A percentile compares a stretch with the other conserved stretches of the same genome.
These are phyloP conservation scores for Sporothrix curviconia DNA, from an alignment of 2,329 filamentous ascomycete species.

Conservation along the genomic window DNA sequence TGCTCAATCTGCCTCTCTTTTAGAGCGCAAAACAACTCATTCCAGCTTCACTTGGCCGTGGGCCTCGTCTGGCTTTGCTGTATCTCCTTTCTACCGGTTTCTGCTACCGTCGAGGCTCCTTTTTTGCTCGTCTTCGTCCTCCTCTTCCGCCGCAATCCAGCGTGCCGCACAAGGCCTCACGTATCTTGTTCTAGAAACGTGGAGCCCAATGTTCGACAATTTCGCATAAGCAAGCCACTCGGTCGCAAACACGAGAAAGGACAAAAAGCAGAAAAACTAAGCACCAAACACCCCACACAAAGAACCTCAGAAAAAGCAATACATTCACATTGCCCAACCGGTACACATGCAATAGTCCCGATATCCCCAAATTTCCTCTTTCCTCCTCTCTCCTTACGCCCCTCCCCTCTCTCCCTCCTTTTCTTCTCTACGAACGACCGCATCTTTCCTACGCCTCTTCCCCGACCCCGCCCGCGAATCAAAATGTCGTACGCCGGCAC, in stretches of 20 bases:
- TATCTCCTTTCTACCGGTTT: neutral
- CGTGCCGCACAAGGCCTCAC: neutral
- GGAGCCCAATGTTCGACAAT: neutral
- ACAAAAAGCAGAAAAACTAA: slow-evolving; percentile 1
- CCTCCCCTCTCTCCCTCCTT: neutral
- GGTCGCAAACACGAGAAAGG: slow-evolving; percentile 4
- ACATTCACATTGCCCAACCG: neutral
- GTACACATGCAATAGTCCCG: slow-evolving; percentile 1
- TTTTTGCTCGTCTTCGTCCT: neutral
- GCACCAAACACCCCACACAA: neutral
- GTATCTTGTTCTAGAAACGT: neutral
- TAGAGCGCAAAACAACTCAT: neutral
- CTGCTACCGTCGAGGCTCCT: neutral
- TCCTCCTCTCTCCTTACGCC: neutral
- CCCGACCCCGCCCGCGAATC: neutral
- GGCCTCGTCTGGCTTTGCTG: no score
- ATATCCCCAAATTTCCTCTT: neutral
- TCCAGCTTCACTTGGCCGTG: neutral
- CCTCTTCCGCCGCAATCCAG: neutral
- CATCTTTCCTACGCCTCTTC: neutral
- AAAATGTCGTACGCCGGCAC: slow-evolving; percentile 27
- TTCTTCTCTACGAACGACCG: neutral
- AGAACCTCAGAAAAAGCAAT: neutral
- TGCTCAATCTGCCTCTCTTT: neutral
- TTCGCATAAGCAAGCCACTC: slow-evolving; percentile 5